Conservation (phyloP, 2,329 filamentous ascomycete species). For the Cladophialophora exuberans region DNA sequence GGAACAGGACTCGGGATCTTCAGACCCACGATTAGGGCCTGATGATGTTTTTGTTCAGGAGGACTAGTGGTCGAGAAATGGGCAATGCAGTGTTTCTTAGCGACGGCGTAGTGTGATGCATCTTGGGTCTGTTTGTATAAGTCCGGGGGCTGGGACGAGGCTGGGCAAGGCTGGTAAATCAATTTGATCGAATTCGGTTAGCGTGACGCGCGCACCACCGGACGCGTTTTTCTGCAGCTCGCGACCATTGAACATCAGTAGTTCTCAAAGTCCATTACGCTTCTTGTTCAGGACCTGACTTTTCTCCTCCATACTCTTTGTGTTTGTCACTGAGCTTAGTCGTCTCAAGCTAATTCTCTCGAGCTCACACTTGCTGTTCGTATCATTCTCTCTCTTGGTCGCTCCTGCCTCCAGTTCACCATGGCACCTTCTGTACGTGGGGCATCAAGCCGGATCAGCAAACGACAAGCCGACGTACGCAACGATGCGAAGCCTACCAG, state of each 20-base stretch:
- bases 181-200: constrained; percentile 27
- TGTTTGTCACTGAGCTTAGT: too few species aligned
- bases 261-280: constrained; percentile 1
- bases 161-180: constrained; percentile 25
- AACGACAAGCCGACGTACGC: constrained; percentile 24
- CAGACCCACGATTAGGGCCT: constrained; percentile 15
- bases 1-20: constrained; percentile 20
- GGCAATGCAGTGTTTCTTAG: constrained; percentile 25
- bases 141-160: too few species aligned
- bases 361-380: too few species aligned
- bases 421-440: constrained; percentile 31
- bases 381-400: constrained; percentile 4
- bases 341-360: too few species aligned
- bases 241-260: background rate
- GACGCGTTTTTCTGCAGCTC: constrained; percentile 5
- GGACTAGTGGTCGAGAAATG: constrained; percentile 15
- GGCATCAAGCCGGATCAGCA: constrained; percentile 21
- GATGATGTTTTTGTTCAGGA: constrained; percentile 27
- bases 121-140: background rate
- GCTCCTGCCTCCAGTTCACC: constrained; percentile 22
- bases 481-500: constrained; percentile 24
- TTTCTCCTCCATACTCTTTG: background rate
- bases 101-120: constrained; percentile 23
- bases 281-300: too few species aligned
- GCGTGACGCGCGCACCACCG: constrained; percentile 7